Conservation (phyloP, 2,329 filamentous ascomycete genomes). For the Beauveria sp. region DNA sequence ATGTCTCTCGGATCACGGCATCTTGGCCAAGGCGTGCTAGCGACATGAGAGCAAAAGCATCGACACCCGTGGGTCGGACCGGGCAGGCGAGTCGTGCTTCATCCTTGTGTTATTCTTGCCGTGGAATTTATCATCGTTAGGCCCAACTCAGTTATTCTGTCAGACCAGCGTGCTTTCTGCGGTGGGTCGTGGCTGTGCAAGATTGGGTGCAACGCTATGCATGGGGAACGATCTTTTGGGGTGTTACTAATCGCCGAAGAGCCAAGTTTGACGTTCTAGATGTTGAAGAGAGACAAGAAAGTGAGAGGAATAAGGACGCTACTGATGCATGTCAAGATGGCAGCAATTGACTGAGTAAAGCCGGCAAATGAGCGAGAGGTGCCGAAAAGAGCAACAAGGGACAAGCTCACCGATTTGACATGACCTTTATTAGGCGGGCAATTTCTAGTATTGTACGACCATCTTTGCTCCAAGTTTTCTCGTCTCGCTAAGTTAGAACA, state of each 20-base stretch:
- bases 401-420: not conserved
- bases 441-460: not conserved
- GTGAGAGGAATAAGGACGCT: not conserved
- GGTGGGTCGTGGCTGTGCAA: slow-evolving; percentile 1
- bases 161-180: not conserved
- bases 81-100: not conserved
- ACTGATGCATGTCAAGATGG: not conserved
- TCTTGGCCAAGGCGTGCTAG: slow-evolving; percentile 9
- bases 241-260: not conserved
- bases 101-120: not conserved
- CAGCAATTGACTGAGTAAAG: not conserved
- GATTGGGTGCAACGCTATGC: not conserved
- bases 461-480: not conserved
- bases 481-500: not conserved
- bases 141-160: not conserved
- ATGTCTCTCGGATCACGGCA: slow-evolving; percentile 7
- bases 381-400: not conserved
- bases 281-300: not conserved
- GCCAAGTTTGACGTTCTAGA: not conserved
- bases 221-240: not conserved
- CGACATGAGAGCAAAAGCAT: not conserved
- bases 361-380: not conserved
- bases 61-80: slow-evolving; percentile 3
- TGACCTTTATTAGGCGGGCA: not conserved
- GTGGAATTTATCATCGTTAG: not conserved